Percentiles rank a stretch among this genome's conserved stretches.
These are phyloP conservation scores for Chlorella variabilis DNA, from an alignment of 163 green algal species.

Conservation along the genomic window DNA sequence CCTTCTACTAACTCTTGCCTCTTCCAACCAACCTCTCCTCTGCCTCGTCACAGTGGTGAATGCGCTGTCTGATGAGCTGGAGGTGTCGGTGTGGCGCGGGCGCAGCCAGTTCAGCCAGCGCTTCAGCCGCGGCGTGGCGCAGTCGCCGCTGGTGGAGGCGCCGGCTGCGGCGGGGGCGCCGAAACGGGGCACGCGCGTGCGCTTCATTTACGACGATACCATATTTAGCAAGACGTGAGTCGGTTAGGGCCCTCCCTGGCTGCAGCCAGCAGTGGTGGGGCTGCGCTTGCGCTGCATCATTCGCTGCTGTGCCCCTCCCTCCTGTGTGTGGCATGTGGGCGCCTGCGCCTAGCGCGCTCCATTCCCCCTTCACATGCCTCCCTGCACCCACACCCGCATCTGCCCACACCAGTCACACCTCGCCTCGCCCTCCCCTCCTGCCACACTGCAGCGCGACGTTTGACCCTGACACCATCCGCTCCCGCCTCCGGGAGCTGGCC, in stretches of 20 bases:
- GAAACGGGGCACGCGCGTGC: conserved; percentile 72
- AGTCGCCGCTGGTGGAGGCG: conserved; percentile 23
- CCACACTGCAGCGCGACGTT: conserved; percentile 66
- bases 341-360: too few species aligned
- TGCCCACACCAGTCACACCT: too few species aligned
- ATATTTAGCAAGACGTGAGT: conserved; percentile 81
- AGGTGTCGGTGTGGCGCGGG: conserved; percentile 76
- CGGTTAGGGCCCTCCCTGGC: too few species aligned
- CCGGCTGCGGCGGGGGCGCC: neutral
- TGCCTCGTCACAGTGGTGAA: conserved; percentile 99
- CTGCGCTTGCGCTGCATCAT: too few species aligned
- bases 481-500: conserved; percentile 92
- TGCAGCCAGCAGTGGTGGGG: too few species aligned
- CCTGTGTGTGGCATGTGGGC: too few species aligned
- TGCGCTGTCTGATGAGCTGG: conserved; percentile 83
- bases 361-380: too few species aligned
- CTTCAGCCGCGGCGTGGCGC: conserved; percentile 49
- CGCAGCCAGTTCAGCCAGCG: conserved; percentile 44
- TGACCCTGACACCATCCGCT: conserved; percentile 84
- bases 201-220: conserved; percentile 85
- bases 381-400: too few species aligned
- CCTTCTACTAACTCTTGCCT: too few species aligned
- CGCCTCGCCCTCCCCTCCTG: too few species aligned
- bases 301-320: too few species aligned
- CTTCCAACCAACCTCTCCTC: too few species aligned